These are phyloP conservation scores for Colletotrichum theobromicola DNA, from an alignment of 2,329 filamentous ascomycete species.

Conservation along the genomic window DNA sequence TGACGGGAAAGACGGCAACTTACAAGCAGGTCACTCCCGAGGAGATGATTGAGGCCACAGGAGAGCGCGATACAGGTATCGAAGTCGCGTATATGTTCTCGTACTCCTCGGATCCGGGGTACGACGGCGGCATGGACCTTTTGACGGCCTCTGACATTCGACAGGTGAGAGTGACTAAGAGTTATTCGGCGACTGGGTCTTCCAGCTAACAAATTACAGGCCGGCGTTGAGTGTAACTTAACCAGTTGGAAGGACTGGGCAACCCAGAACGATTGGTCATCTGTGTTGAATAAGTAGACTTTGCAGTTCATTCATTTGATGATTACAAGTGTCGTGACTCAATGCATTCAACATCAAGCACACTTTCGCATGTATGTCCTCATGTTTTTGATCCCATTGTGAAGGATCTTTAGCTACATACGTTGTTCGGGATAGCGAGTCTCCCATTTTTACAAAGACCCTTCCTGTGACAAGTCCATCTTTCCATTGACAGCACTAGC, in stretches of 20 bases:
- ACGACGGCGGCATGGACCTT: slow-evolving; percentile 50
- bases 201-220: background rate
- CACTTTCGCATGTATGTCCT: background rate
- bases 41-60: slow-evolving; percentile 41
- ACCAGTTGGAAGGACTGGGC: slow-evolving; percentile 42
- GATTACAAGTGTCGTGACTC: too few relatives aligned
- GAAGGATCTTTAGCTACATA: background rate
- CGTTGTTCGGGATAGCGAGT: background rate
- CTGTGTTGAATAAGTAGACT: slow-evolving; percentile 23
- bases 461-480: too few relatives aligned
- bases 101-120: slow-evolving; percentile 53
- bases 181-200: fast-evolving
- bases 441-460: too few relatives aligned
- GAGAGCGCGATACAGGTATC: slow-evolving; percentile 45
- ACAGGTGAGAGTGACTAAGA: slow-evolving; percentile 37
- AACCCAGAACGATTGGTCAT: slow-evolving; percentile 39
- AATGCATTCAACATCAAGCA: too few relatives aligned
- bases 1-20: slow-evolving; percentile 35
- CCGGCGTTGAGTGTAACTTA: slow-evolving; percentile 46
- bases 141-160: slow-evolving; percentile 47
- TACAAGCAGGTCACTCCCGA: slow-evolving; percentile 46
- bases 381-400: background rate
- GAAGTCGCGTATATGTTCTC: slow-evolving; percentile 52
- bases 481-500: background rate
- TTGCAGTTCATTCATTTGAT: too few relatives aligned